Evolutionary conservation across 768 basidiomycete genomes (phyloP), one percentile per base, ranked within the genome.

Genomic region (Rhizopogon sp.): DNA sequence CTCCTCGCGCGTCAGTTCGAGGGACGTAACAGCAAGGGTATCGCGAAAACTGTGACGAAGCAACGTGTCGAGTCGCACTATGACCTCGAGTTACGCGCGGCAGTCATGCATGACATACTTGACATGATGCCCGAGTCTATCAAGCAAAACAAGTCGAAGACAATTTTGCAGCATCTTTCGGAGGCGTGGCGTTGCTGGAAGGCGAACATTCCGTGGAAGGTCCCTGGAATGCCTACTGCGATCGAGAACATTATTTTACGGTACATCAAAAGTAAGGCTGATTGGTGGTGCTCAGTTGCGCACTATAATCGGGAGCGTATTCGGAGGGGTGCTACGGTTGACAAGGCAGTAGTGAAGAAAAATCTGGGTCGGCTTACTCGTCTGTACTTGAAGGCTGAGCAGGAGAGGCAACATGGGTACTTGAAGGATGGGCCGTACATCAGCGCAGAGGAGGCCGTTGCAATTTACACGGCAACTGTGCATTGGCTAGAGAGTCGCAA

Each of bases 71-170:
- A 99, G 72, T 97, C 94, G 8, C 97, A 99, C 70, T 98, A 95
- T 64, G 97, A 99, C 70, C 79, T 99, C 37, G 97, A 99, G 68
- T 76, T 99, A 43, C 87, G 97, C 52, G 97, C 97, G 0, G 95
- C 97, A 45, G 96, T 99, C 64, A 98, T 99, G 97, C 96, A 98
- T 74, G 96, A 99, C 71, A 98, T 99, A 62, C 78, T 99, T 62
- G 96, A 98, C 76, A 98, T 98, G 96, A 98, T 98, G 96, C 97
- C 97, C 6, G 97, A 98, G 71, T 93, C 91, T 2, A 95, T 98
- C 77, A 95, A 95, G 74, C 93, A 95, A 73, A 99, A 98, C 75
- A 98, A 99, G 77, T 86, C 94, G n/a, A 99, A 99, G 79, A 98
- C 97, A 10, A 98, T 99, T 60, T 67, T 99, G 67, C 97, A 99